Evolutionary conservation across 2,329 filamentous ascomycete genomes (phyloP), one percentile per base, ranked within the genome.

Genomic region (Aspergillus neotritici): DNA sequence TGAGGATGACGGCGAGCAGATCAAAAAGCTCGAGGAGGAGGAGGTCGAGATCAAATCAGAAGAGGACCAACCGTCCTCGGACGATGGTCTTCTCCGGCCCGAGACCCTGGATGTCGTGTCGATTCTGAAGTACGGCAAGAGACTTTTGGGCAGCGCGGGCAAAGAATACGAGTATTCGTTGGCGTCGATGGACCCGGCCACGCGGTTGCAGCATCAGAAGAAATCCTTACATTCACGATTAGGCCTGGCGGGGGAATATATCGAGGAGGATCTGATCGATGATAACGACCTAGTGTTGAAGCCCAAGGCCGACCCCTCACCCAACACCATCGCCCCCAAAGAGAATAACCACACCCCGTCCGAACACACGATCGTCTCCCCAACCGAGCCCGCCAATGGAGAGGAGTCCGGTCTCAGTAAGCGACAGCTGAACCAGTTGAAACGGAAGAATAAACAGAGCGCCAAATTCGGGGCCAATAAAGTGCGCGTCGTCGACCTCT

Each of bases 381-480:
- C 77, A 10, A 60, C 57, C 33, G 75, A 78, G 31, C 63, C 67
- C 39, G 66, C 72, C 11, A 73, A 74, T 38, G 64, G 73, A 2
- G 86, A 87, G 50, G 86, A 88, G 57, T 68, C 78, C 4, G 82
- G 82, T 3, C 74, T 98, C 40, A 97, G 93, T 70, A 91, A 93
- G 48, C 82, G 93, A 33, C 93, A 98, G 60, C 79, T 96, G 14
- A 98, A 98, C 59, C 87, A 93, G 40, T 71, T 98, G 8, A 97
- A 97, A 67, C 81, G 93, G 34, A 96, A 97, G 63, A 82, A 89
- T 34, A 98, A 97, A 68, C 82, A 85, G 56, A 87, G 94, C 55
- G 83, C 89, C 3, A 88, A 93, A 64, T 84, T 88, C 58, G 87
- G 91, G 40, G 87, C 90, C 44, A 91, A 86, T 52, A 97, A 96